phyloP scores from a whole-genome alignment of 139 green algal species.

The Medakamo hakoo region DNA sequence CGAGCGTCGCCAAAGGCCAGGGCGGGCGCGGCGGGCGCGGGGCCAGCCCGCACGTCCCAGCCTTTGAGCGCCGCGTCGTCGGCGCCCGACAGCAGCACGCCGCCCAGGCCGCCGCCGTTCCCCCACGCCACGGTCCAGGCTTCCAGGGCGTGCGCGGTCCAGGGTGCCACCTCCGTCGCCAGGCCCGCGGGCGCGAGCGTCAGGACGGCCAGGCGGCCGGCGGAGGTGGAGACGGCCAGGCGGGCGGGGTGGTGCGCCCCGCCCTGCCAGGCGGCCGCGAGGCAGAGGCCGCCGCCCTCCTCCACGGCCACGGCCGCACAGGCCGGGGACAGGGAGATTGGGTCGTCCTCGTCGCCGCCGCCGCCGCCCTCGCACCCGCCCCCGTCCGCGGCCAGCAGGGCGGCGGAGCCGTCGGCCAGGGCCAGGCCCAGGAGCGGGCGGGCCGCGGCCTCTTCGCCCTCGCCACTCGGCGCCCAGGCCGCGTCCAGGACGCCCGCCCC shows the following conservation, averaged over 20 bases:
- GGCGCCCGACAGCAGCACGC: no score
- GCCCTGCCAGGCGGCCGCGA: no score
- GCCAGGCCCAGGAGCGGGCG: neutral
- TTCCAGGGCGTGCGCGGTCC: conserved; percentile 42
- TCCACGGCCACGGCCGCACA: no score
- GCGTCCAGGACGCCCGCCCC: neutral
- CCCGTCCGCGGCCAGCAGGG: neutral
- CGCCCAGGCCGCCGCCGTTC: no score
- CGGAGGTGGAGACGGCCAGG: no score
- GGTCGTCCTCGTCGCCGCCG: no score
- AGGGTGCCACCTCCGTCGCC: conserved; percentile 11
- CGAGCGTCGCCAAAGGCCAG: conserved; percentile 7
- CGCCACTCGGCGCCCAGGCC: neutral
- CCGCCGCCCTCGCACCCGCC: no score
- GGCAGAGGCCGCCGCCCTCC: no score
- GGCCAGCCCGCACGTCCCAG: conserved; percentile 26
- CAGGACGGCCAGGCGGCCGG: neutral
- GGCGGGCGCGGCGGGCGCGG: conserved; percentile 1
- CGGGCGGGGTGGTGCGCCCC: no score
- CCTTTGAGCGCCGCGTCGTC: conserved; percentile 47
- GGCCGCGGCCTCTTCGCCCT: neutral
- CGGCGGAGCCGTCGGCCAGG: neutral
- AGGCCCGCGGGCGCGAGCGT: conserved; percentile 6
- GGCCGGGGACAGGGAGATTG: no score
- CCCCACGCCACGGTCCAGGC: conserved; percentile 34